Evolutionary conservation across 2,329 filamentous ascomycete genomes (phyloP), one percentile per base, ranked within the genome.

Genomic region (Aspergillus arachidicola): DNA sequence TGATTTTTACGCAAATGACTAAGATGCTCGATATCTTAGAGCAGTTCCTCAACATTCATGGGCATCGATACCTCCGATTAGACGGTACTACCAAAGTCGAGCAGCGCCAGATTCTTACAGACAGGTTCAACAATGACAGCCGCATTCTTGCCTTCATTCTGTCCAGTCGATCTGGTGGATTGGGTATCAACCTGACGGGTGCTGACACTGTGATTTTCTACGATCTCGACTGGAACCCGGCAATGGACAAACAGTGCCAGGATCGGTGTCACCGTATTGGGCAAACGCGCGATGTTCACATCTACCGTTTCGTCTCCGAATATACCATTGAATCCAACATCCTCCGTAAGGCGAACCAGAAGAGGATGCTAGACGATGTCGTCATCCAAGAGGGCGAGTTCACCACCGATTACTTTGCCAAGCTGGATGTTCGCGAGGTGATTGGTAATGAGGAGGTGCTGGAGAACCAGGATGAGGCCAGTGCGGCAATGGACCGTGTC

Each of bases 1-100:
- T 99, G 57, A 99, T 99, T 75, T 99, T 99, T 78, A 98, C 96
- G 0, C 95, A 99, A 74, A 99, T 99, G 95, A 98, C 95, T 54
- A 97, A 96, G 76, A 95, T 98, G 53, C 85, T 99, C 21, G 94
- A 99, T 76, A 96, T 99, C 60, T 85, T 99, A 2, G 95, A 99
- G 77, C 93, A 95, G 70, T 99, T 99, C 75, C 87, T 99, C 69
- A 98, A 97, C 74, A 97, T 99, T 57, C 94, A 99, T 72, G 94
- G 94, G 0, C 92, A 98, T 81, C 95, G 96, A 61, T 99, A 99
- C 75, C 86, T 99, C 21, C 93, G 95, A 23, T 86, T 99, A 5
- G 95, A 99, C 74, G 95, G 95, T n/a, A 90, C 93, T 6, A 98
- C 95, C 26, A 96, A 96, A 75, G 91, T 98, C 16, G 95, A 99